Evolutionary conservation across 1,284 basidiomycete genomes (phyloP).

Genomic region (Irpex sp.): DNA sequence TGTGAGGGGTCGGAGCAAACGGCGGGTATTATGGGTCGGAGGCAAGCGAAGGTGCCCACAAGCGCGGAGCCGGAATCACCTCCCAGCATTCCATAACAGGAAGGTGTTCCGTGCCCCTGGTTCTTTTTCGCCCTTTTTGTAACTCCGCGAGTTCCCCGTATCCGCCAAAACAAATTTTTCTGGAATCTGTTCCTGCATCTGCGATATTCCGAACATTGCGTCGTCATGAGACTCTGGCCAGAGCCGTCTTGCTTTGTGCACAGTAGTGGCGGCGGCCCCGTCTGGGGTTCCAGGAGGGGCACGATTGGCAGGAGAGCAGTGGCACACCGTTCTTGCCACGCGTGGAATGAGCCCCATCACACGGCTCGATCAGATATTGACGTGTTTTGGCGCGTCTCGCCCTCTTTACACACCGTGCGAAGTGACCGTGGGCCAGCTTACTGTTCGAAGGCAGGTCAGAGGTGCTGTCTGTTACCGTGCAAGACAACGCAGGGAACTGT

Average conservation of each 20-base stretch:
- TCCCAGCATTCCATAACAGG: conserved; percentile 10
- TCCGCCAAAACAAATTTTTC: background rate
- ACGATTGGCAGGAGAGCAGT: too few species aligned
- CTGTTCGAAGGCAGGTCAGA: background rate
- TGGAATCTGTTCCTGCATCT: background rate
- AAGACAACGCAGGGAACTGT: background rate
- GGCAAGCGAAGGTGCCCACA: background rate
- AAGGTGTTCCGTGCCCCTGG: conserved; percentile 6
- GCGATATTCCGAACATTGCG: background rate
- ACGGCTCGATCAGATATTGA: background rate
- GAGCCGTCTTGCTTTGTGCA: background rate
- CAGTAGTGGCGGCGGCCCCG: background rate
- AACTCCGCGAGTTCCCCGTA: background rate
- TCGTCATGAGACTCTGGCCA: background rate
- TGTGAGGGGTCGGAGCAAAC: background rate
- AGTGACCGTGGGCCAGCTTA: background rate
- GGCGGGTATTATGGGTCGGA: conserved; percentile 1
- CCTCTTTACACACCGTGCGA: background rate
- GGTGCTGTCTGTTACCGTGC: background rate
- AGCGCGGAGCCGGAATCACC: background rate
- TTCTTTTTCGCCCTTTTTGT: conserved; percentile 1
- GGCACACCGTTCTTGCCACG: background rate
- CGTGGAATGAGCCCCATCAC: background rate
- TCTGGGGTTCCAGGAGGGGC: background rate
- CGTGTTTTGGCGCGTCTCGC: background rate